phyloP scores from a whole-genome alignment of 2,329 filamentous ascomycete species.

The Eutypella sp. region DNA sequence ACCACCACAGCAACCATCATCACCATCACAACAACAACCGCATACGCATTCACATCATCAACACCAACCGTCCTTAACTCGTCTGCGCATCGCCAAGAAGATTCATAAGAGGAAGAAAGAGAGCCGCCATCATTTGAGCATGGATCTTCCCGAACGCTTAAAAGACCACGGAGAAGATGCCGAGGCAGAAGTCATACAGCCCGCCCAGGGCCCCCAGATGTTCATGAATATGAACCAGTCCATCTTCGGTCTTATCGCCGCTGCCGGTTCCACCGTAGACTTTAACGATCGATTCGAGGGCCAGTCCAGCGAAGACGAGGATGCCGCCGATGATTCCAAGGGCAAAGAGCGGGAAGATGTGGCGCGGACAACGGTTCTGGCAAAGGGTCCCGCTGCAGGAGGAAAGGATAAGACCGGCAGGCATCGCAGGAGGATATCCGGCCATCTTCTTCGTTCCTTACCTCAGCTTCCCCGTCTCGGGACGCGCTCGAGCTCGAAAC shows the following conservation, averaged over 20 bases:
- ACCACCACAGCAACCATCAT: too few relatives aligned
- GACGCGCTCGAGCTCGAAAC: constrained; percentile 34
- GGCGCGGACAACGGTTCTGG: constrained; percentile 27
- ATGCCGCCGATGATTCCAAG: constrained; percentile 33
- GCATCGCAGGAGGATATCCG: constrained; percentile 58
- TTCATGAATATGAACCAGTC: constrained; percentile 85
- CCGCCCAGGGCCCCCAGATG: constrained; percentile 41
- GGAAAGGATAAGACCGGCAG: constrained; percentile 35
- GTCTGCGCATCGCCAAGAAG: constrained; percentile 35
- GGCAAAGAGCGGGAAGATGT: constrained; percentile 21
- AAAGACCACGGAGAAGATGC: constrained; percentile 43
- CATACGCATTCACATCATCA: too few relatives aligned
- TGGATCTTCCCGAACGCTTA: constrained; percentile 51
- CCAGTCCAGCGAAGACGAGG: constrained; percentile 77
- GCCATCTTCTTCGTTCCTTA: constrained; percentile 61
- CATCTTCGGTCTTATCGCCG: constrained; percentile 87
- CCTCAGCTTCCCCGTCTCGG: constrained; percentile 50
- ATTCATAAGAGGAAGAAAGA: constrained; percentile 41
- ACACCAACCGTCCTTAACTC: constrained; percentile 32
- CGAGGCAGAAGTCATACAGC: constrained; percentile 43
- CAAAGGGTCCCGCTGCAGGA: constrained; percentile 24
- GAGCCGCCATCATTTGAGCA: constrained; percentile 30
- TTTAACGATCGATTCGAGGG: constrained; percentile 77
- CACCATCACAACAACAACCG: constrained; percentile 24
- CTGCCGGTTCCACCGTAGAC: constrained; percentile 76